Evolutionary conservation across 495 filamentous ascomycete species (phyloP).

Genomic region (Immersiella caudata): DNA sequence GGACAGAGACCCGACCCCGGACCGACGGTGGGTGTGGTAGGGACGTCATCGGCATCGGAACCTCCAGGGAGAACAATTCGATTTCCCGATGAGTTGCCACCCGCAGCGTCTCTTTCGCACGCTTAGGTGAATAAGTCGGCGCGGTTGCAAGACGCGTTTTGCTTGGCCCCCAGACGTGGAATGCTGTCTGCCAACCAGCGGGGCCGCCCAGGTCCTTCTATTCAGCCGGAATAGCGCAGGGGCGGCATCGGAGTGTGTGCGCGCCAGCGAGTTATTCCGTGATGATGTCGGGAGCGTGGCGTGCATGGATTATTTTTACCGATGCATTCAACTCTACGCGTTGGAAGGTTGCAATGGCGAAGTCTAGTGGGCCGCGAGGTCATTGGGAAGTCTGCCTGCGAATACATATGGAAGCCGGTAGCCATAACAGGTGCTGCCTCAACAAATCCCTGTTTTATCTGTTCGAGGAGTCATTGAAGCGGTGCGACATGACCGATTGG

Average conservation of each 20-base stretch:
- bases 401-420: too few relatives aligned
- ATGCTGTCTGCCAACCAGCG: not conserved
- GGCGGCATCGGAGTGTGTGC: not conserved
- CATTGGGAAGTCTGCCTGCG: too few relatives aligned
- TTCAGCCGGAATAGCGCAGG: slow-evolving; percentile 17
- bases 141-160: not conserved
- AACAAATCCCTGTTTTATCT: too few relatives aligned
- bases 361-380: too few relatives aligned
- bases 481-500: too few relatives aligned
- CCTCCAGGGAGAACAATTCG: slow-evolving; percentile 40
- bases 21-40: not conserved
- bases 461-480: too few relatives aligned
- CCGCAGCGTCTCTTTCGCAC: not conserved
- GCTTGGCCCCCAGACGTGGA: not conserved
- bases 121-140: slow-evolving; percentile 3
- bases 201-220: not conserved
- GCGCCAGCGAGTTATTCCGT: not conserved
- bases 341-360: too few relatives aligned
- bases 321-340: too few relatives aligned
- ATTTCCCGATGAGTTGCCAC: slow-evolving; percentile 45
- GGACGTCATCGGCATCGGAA: slow-evolving; percentile 2
- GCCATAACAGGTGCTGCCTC: too few relatives aligned
- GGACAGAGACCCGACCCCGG: not conserved
- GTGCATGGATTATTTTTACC: too few relatives aligned
- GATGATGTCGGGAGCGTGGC: not conserved